Percentiles rank a stretch among this genome's conserved stretches.
Conservation (phyloP, 139 green algal species). For the Picocystis salinarum region DNA sequence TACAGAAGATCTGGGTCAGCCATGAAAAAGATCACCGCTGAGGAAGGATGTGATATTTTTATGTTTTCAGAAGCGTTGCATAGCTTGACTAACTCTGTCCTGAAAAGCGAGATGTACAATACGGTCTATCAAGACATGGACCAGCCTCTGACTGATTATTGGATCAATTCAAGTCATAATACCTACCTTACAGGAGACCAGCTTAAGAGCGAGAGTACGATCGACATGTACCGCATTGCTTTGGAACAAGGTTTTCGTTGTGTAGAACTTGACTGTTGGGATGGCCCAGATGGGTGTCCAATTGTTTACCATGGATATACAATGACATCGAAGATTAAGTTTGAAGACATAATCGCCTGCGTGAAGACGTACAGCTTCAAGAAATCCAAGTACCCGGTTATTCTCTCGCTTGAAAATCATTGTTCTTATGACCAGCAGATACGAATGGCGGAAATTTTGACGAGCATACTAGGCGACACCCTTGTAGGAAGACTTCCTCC, state of each 20-base stretch:
- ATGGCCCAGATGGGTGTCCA: conserved; percentile 1
- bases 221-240: conserved; percentile 1
- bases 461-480: neutral
- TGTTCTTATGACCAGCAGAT: neutral
- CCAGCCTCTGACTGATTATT: conserved; percentile 6
- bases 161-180: conserved; percentile 12
- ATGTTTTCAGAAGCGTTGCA: no score
- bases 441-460: conserved; percentile 2
- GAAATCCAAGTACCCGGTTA: conserved; percentile 6
- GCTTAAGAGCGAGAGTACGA: neutral
- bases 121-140: neutral
- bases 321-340: conserved; percentile 2
- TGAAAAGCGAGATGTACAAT: neutral
- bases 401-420: conserved; percentile 12
- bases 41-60: no score
- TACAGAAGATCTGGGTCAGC: no score
- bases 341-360: conserved; percentile 3
- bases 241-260: neutral
- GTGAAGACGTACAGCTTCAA: conserved; percentile 1
- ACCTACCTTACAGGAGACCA: conserved; percentile 13
- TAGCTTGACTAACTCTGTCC: neutral
- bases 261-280: conserved; percentile 12
- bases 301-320: conserved; percentile 11
- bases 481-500: neutral
- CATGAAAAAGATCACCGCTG: no score